A percentile compares a stretch with the other conserved stretches of the same genome.
Conservation (phyloP, 2,329 filamentous ascomycete species). For the Fusarium coicis region DNA sequence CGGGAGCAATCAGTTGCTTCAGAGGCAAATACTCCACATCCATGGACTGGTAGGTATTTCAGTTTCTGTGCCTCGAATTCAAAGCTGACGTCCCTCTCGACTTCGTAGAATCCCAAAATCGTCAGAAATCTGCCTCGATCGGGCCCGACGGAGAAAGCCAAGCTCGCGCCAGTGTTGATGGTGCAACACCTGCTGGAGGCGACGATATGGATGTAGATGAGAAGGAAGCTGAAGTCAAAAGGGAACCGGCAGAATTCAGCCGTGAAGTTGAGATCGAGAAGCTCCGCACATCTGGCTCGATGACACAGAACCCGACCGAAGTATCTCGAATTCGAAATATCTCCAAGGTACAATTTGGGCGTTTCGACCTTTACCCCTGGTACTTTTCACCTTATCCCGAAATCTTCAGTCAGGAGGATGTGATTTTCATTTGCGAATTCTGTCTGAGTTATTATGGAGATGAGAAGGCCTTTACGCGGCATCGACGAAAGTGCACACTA, state of each 20-base stretch:
- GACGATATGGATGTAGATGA: constrained; percentile 69
- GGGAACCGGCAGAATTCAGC: constrained; percentile 69
- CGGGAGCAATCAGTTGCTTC: constrained; percentile 66
- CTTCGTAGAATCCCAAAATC: constrained; percentile 59
- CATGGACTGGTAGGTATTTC: constrained; percentile 56
- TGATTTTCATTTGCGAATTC: constrained; percentile 97
- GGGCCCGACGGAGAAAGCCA: constrained; percentile 58
- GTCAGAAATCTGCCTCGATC: constrained; percentile 56
- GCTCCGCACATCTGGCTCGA: constrained; percentile 90
- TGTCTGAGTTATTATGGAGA: constrained; percentile 92
- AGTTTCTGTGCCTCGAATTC: background rate
- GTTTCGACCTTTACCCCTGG: constrained; percentile 93
- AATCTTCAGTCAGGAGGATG: constrained; percentile 85
- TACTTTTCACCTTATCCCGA: constrained; percentile 98
- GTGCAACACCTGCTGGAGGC: constrained; percentile 56
- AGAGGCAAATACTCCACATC: constrained; percentile 64
- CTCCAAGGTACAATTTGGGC: constrained; percentile 92
- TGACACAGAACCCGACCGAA: constrained; percentile 99
- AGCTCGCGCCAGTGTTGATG: constrained; percentile 55
- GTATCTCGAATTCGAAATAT: constrained; percentile 96
- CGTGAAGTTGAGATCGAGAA: constrained; percentile 96
- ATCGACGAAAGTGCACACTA: constrained; percentile 89
- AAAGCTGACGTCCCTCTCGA: constrained; percentile 47
- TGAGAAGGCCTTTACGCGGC: constrained; percentile 82
- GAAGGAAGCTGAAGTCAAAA: constrained; percentile 56